Evolutionary conservation across 257 asterid species (phyloP).

Genomic region (Jacaranda copaia): DNA sequence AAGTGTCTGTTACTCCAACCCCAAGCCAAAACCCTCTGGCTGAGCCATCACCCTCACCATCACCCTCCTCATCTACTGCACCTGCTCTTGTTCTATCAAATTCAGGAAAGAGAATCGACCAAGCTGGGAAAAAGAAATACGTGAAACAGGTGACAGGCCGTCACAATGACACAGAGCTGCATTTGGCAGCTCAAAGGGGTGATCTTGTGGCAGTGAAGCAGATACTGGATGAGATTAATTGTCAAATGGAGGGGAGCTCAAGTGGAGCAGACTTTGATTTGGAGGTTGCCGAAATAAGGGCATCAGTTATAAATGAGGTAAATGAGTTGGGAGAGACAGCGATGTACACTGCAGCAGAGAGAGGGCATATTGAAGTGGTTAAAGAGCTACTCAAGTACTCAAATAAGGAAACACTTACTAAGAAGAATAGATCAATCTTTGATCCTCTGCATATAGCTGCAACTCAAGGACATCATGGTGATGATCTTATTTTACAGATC

Average conservation of each 20-base stretch:
- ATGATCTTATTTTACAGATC: conserved; percentile 29
- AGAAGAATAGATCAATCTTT: conserved; percentile 59
- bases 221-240: conserved; percentile 58
- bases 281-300: conserved; percentile 68
- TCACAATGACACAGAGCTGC: conserved; percentile 69
- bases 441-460: conserved; percentile 77
- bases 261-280: conserved; percentile 53
- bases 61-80: conserved; percentile 61
- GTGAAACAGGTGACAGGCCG: conserved; percentile 72
- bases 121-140: conserved; percentile 56
- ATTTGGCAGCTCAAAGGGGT: conserved; percentile 70
- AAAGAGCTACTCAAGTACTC: conserved; percentile 60
- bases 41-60: conserved; percentile 52
- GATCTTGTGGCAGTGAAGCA: conserved; percentile 68
- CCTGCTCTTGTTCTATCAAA: conserved; percentile 59
- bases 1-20: conserved; percentile 35
- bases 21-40: conserved; percentile 36
- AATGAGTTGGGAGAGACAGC: conserved; percentile 75
- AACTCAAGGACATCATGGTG: conserved; percentile 69
- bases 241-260: conserved; percentile 57
- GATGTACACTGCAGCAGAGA: conserved; percentile 60
- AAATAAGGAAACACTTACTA: conserved; percentile 51
- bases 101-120: conserved; percentile 64
- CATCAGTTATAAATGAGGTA: conserved; percentile 57
- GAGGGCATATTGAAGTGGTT: conserved; percentile 64